Percentiles rank a stretch among this genome's conserved stretches.
Conservation (phyloP, 768 basidiomycete genomes). For the Chalciporus chontae region DNA sequence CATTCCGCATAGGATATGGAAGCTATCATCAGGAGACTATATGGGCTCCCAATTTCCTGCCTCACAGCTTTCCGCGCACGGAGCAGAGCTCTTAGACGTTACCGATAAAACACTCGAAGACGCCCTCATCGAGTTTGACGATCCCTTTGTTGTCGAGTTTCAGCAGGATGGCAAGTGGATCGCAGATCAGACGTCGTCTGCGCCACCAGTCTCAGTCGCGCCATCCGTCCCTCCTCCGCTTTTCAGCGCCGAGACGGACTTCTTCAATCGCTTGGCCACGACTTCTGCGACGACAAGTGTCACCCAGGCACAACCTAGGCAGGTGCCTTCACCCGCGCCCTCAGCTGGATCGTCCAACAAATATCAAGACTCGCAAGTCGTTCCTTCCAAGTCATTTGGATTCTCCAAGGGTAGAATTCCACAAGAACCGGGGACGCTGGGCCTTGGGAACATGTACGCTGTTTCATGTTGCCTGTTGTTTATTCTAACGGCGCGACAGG, state of each 20-base stretch:
- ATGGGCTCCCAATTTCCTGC: constrained; percentile 29
- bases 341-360: constrained; percentile 22
- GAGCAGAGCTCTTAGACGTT: constrained; percentile 40
- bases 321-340: constrained; percentile 19
- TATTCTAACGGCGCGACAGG: constrained; percentile 32
- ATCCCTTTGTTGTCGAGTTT: constrained; percentile 78
- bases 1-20: constrained; percentile 62
- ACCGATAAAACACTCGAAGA: constrained; percentile 55
- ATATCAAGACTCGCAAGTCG: constrained; percentile 22
- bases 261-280: constrained; percentile 47
- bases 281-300: constrained; percentile 19
- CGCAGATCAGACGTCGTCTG: constrained; percentile 31
- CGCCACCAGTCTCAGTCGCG: constrained; percentile 5
- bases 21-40: constrained; percentile 39
- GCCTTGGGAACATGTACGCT: constrained; percentile 82
- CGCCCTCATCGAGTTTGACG: constrained; percentile 53
- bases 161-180: constrained; percentile 59
- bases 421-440: constrained; percentile 72
- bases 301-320: constrained; percentile 23
- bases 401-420: constrained; percentile 38
- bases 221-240: constrained; percentile 41
- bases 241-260: constrained; percentile 52
- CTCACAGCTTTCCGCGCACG: constrained; percentile 23
- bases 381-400: constrained; percentile 32
- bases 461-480: not conserved